phyloP scores from a whole-genome alignment of 768 basidiomycete genomes.

The Kwoniella botswanensis region DNA sequence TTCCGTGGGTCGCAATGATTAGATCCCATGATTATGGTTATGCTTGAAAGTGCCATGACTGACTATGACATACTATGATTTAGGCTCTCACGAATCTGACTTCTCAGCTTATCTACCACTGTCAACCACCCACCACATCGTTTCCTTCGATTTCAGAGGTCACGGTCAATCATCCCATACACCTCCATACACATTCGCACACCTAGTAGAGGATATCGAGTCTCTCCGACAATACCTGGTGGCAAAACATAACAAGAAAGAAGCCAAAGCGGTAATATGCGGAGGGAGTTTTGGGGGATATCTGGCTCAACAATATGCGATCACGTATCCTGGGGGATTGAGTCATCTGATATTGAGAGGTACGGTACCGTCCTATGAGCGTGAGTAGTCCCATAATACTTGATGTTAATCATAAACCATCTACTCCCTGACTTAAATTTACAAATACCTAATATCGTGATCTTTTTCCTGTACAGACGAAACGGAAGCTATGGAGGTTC shows the following conservation, averaged over 20 bases:
- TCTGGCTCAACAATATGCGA: conserved; percentile 33
- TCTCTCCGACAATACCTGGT: conserved; percentile 20
- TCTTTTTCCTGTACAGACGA: conserved; percentile 20
- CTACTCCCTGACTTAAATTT: not conserved
- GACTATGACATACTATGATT: not conserved
- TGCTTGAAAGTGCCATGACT: too few species aligned
- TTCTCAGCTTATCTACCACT: conserved; percentile 29
- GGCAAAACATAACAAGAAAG: not conserved
- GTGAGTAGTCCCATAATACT: conserved; percentile 17
- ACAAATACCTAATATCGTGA: not conserved
- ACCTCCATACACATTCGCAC: conserved; percentile 27
- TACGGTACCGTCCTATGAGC: conserved; percentile 35
- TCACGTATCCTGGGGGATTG: conserved; percentile 25
- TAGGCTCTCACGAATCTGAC: conserved; percentile 33
- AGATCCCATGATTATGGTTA: too few species aligned
- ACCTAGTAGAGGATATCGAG: conserved; percentile 32
- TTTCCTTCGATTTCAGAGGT: conserved; percentile 31
- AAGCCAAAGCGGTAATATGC: conserved; percentile 24
- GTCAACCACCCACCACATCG: conserved; percentile 5
- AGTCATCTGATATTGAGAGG: conserved; percentile 27
- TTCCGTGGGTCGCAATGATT: not conserved
- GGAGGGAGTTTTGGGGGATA: conserved; percentile 35
- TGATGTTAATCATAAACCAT: too few species aligned
- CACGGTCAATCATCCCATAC: conserved; percentile 31
- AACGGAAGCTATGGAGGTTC: conserved; percentile 31